Evolutionary conservation across 192 early-diverging fungal genomes (phyloP), one percentile per base, ranked within the genome.

Genomic region (Linnemannia elongata): DNA sequence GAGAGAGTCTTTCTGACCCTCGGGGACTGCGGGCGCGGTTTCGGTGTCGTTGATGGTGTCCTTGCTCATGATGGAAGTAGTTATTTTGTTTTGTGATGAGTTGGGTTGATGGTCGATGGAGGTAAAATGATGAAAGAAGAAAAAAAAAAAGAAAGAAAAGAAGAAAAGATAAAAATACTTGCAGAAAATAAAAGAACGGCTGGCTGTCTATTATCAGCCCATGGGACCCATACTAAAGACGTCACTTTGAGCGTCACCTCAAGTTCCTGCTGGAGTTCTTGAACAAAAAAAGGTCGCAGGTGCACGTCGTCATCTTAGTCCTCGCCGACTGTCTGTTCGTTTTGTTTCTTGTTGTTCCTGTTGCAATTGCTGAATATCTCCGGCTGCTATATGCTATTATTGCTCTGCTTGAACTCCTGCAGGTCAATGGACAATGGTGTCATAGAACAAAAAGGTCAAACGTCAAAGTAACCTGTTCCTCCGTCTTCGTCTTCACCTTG

Each of bases 1-100:
- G 82, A 96, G 92, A 52, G 91, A 92, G 38, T 92, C 92, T 78
- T 92, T 89, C 73, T 94, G 91, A 55, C 93, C 92, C 69, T 89
- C 87, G 22, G 94, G 93, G 49, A 94, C 92, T 35, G 90, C 90
- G 76, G 77, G 74, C 2, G 71, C 57, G 6, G 77, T 12, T 52
- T 47, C 79, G 2, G 75, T 80, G 12, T 81, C 79, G 8, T 87
- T 76, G 36, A 76, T 55, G 57, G 77, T 73, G 69, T 87, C 77
- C 57, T 81, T 87, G 79, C 70, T 82, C 81, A 82, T 77, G 70
- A 68, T 82, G 42, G 68, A 22, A 55, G 49, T 75, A 41, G 69
- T 70, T 27, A 13, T 42, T 5, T 15, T 15, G n/a, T 12, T 66
- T 2, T 33, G 60, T 66, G 60, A 66, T 66, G 60, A 33, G 60